Conservation (phyloP, 148 eudicot genomes). For the Pouteria glomerata region DNA sequence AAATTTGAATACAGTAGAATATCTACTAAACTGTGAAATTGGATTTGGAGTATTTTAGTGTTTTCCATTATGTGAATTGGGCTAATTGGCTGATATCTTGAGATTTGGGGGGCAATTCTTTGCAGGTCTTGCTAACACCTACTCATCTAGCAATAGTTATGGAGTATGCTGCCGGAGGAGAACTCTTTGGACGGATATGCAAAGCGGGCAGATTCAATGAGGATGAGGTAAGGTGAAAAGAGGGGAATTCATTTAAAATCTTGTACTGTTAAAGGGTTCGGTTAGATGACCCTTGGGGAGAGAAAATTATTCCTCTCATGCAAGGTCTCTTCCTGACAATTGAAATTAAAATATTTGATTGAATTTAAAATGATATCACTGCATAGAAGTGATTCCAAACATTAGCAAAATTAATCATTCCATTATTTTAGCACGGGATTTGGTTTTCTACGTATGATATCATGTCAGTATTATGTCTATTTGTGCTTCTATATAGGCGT, state of each 20-base stretch:
- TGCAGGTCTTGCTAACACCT: conserved; percentile 50
- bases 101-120: not conserved
- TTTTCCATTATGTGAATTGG: not conserved
- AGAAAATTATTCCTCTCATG: not conserved
- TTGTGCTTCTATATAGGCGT: not conserved
- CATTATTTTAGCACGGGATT: not conserved
- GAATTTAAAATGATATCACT: not conserved
- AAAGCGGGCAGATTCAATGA: conserved; percentile 53
- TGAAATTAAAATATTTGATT: not conserved
- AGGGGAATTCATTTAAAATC: not conserved
- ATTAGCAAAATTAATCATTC: no score
- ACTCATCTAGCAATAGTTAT: conserved; percentile 66
- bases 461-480: not conserved
- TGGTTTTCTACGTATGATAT: not conserved
- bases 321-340: not conserved
- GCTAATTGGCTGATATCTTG: not conserved
- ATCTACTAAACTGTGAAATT: no score
- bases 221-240: conserved; percentile 37
- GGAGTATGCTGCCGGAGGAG: conserved; percentile 77
- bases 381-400: not conserved
- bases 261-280: not conserved
- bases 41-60: no score
- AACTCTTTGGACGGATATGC: conserved; percentile 49
- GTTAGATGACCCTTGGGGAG: not conserved
- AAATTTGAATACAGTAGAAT: no score